phyloP scores from a whole-genome alignment of 2,329 filamentous ascomycete species.

The Paraphaeosphaeria sporulosa region DNA sequence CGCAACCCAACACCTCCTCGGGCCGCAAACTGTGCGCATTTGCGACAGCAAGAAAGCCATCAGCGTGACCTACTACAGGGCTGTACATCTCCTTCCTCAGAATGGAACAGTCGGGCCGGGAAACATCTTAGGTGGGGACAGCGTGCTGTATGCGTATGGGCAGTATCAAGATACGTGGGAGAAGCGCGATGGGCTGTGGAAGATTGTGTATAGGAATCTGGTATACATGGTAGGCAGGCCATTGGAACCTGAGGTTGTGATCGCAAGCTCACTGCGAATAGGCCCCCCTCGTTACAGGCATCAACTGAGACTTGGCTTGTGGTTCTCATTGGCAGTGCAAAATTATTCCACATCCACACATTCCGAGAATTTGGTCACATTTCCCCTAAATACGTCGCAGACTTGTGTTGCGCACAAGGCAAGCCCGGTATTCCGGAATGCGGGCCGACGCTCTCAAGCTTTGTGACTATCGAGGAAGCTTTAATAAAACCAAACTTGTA shows the following conservation, averaged over 20 bases:
- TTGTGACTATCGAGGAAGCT: not conserved
- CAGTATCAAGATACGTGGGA: constrained; percentile 8
- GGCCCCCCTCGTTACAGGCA: constrained; percentile 1
- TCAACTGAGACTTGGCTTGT: too few species aligned
- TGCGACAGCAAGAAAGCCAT: not conserved
- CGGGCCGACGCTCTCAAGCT: constrained; percentile 6
- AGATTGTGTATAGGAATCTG: constrained; percentile 1
- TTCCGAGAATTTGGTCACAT: too few species aligned
- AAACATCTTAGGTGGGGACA: not conserved
- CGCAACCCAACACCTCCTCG: constrained; percentile 5
- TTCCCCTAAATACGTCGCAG: too few species aligned
- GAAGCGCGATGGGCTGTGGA: constrained; percentile 5
- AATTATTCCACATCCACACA: too few species aligned
- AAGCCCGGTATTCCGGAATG: constrained; percentile 4
- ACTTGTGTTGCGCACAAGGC: too few species aligned
- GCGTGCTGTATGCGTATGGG: constrained; percentile 7
- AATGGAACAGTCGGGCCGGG: not conserved
- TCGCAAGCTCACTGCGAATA: not conserved
- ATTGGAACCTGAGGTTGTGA: not conserved
- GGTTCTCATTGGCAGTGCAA: too few species aligned
- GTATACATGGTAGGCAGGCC: constrained; percentile 1
- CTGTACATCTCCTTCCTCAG: not conserved
- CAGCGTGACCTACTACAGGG: not conserved
- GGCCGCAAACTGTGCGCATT: not conserved
- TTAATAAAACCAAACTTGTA: not conserved